Base-by-base conservation (phyloP, 179 eudicot species). In the Nepenthes alata region DNA sequence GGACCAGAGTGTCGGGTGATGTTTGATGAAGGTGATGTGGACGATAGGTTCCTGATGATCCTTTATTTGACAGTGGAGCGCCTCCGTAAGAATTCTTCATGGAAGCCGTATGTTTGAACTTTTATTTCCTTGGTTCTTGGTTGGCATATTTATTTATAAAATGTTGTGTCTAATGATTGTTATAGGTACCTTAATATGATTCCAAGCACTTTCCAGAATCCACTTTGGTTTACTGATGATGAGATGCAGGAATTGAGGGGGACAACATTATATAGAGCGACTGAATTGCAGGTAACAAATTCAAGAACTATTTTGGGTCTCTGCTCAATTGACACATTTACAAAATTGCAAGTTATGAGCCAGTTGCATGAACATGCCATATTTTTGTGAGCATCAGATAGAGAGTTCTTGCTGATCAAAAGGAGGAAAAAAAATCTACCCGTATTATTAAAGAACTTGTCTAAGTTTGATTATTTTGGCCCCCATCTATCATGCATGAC, bases 161-260 rank as follows among this genome's bases (percentile, higher is more conserved):
- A 59, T 62, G 7, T 15, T 25, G 10, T 41, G 53, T 45, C 8
- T 14, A 37, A 25, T 75, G 45, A 1, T 47, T 63, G 48, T 63
- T 37, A 35, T 68, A 89, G 96, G 78, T 89, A 89, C 59, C 77
- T 91, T 70, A 95, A 89, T 81, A 78, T 91, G 84, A 86, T 91
- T 72, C 96, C 96, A 49, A 71, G 79, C 39, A 74, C 85, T 55
- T 91, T 91, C 69, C 83, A 85, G n/a, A 91, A 70, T 65, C 88
- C 98, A 44, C 95, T 86, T 67, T 91, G 98, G 98, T 91, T 86
- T 72, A 80, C 78, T 37, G 90, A 91, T 53, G 83, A 78, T 10
- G 98, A 89, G 72, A 85, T 86, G 60, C 66, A 69, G 67, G 98
- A 89, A 70, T 75, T 91, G 68, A 83, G 76, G 69, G 98, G 96